A percentile compares a stretch with the other conserved stretches of the same genome.
phyloP scores from a whole-genome alignment of 1,284 basidiomycete genomes.

The Pseudozyma hubeiensis region DNA sequence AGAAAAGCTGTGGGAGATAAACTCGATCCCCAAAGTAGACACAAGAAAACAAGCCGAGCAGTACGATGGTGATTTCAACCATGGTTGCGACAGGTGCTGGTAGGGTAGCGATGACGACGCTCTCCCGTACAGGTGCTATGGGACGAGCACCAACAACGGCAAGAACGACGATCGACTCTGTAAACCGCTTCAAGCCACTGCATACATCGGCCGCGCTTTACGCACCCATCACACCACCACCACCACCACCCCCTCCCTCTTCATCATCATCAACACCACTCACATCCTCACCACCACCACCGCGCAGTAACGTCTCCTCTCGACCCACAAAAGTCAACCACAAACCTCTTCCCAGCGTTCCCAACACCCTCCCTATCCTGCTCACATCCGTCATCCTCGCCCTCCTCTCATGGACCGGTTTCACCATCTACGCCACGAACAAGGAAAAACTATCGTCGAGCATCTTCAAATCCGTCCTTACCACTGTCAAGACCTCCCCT shows the following conservation, averaged over 20 bases:
- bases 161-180: too few relatives aligned
- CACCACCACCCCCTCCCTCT: slow-evolving; percentile 4
- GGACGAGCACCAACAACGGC: too few relatives aligned
- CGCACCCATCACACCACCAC: slow-evolving; percentile 1
- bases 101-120: too few relatives aligned
- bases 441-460: slow-evolving; percentile 53
- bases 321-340: not conserved
- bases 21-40: too few relatives aligned
- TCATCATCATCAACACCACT: not conserved
- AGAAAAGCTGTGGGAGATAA: too few relatives aligned
- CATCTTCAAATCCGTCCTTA: slow-evolving; percentile 55
- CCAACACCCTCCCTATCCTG: slow-evolving; percentile 22
- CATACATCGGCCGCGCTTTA: not conserved
- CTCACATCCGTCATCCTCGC: slow-evolving; percentile 5
- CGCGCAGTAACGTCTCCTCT: not conserved
- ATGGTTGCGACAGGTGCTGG: too few relatives aligned
- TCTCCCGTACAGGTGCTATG: too few relatives aligned
- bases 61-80: too few relatives aligned
- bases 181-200: too few relatives aligned
- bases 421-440: slow-evolving; percentile 60
- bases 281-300: not conserved
- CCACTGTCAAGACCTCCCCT: slow-evolving; percentile 39
- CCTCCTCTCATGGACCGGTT: slow-evolving; percentile 42
- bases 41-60: too few relatives aligned
- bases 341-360: slow-evolving; percentile 13